Percentiles rank a stretch among this genome's conserved stretches.
These are phyloP conservation scores for Entomortierella beljakovae DNA, from an alignment of 192 early-diverging fungal species.

Conservation along the genomic window DNA sequence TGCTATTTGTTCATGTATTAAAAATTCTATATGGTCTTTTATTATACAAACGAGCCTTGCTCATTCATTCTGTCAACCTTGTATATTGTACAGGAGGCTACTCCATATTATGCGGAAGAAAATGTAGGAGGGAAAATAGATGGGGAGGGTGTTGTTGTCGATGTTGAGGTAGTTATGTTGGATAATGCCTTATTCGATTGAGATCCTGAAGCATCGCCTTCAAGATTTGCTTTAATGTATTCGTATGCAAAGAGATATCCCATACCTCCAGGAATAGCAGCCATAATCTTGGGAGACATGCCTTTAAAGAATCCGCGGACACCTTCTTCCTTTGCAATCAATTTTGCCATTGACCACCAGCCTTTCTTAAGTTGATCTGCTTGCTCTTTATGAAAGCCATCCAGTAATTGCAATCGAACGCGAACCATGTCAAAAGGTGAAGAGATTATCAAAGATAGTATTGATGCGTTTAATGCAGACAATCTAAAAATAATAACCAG, in stretches of 20 bases:
- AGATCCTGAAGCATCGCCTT: conserved; percentile 16
- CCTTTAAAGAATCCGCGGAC: conserved; percentile 83
- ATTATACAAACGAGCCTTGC: conserved; percentile 20
- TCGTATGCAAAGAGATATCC: conserved; percentile 52
- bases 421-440: conserved; percentile 53
- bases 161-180: too few species aligned
- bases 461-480: conserved; percentile 35
- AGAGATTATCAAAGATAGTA: conserved; percentile 20
- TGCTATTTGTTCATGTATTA: conserved; percentile 18
- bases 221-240: conserved; percentile 46
- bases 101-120: conserved; percentile 16
- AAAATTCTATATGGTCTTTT: conserved; percentile 11
- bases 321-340: conserved; percentile 76
- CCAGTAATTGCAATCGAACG: conserved; percentile 42
- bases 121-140: conserved; percentile 40
- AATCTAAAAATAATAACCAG: conserved; percentile 1
- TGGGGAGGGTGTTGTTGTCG: conserved; percentile 16
- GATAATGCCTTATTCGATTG: not conserved
- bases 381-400: conserved; percentile 28
- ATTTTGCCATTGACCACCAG: conserved; percentile 52
- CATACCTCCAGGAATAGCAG: conserved; percentile 39
- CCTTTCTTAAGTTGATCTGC: conserved; percentile 47
- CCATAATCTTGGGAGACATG: conserved; percentile 73
- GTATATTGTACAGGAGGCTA: too few species aligned
- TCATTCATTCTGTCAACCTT: too few species aligned